Evolutionary conservation across 176 grass and related monocot species (phyloP).

Genomic region (Calamus simplicifolius): DNA sequence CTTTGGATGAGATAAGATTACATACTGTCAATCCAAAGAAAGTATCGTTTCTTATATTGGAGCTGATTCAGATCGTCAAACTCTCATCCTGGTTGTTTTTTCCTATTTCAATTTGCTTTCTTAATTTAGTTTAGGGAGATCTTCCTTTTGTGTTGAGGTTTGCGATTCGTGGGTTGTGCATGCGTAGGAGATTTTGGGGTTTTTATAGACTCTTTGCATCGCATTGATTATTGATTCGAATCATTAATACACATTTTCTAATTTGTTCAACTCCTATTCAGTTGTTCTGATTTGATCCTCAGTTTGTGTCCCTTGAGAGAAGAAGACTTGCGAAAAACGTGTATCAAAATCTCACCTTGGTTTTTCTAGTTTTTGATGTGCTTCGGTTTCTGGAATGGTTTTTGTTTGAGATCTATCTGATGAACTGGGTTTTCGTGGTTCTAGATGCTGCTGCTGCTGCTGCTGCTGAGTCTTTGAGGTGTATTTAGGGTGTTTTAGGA

Average conservation of each 20-base stretch:
- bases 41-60: neutral
- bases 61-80: constrained; percentile 12
- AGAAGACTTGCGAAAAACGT: too few relatives aligned
- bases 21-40: constrained; percentile 1
- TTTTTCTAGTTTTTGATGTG: constrained; percentile 4
- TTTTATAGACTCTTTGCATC: too few relatives aligned
- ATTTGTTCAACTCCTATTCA: too few relatives aligned
- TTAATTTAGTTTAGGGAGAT: too few relatives aligned
- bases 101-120: too few relatives aligned
- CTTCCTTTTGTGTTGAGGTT: too few relatives aligned
- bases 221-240: too few relatives aligned
- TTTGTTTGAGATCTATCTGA: neutral
- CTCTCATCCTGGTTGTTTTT: constrained; percentile 10
- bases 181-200: too few relatives aligned
- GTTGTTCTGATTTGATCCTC: too few relatives aligned
- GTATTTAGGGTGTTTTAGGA: constrained; percentile 11
- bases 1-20: constrained; percentile 3
- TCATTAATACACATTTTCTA: too few relatives aligned
- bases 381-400: constrained; percentile 2
- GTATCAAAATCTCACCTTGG: constrained; percentile 13
- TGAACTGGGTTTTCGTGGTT: neutral
- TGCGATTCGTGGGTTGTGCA: too few relatives aligned
- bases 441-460: constrained; percentile 33
- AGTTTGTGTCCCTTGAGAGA: too few relatives aligned
- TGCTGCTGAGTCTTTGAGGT: neutral